Evolutionary conservation across 2,329 filamentous ascomycete genomes (phyloP), one percentile per base, ranked within the genome.

Genomic region (Thelonectria blattea): DNA sequence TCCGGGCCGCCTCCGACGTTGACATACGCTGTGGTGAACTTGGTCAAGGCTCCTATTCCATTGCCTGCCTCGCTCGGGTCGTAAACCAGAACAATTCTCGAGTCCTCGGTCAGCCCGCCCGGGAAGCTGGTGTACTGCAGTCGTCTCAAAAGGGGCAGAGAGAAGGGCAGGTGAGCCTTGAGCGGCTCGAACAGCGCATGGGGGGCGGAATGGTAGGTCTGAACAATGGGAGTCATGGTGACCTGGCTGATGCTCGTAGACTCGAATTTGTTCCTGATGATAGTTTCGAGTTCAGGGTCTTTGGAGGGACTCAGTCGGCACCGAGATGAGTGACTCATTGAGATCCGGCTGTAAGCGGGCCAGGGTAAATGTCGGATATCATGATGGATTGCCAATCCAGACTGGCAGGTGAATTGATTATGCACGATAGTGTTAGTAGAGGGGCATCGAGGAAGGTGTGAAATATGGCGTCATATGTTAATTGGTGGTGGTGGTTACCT

Each of bases 1-100:
- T 90, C 88, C 0, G 85, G 86, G 0, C 81, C 80, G 55, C 79
- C 80, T 4, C 82, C 82, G 18, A 88, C 79, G 72, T 91, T 88
- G 6, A 89, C 70, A 68, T 87, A 90, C 0, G 84, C 85, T 1
- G 83, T 83, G 1, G 82, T 80, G 69, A 90, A 87, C 12, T 18
- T 55, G 7, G 46, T 30, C 0, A 66, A 54, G 1, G 47, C 20
- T 0, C 45, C 3, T 5, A 50, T 8, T 4, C 58, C 56, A 5
- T 63, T 51, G 1, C 52, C 47, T 1, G 63, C 8, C 2, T 55
- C 42, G 0, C 47, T 37, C 2, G 50, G 48, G 2, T 66, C 63
- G 1, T 73, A 74, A 12, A 73, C 74, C 46, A 79, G 72, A 15
- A 86, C 66, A 8, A 83, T 75, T 56, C 70, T 83, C 6, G 75